Percentiles rank a stretch among this genome's conserved stretches.
Evolutionary conservation across 1,139 yeast genomes (phyloP).

Genomic region (Magnusiomyces tetraspermus): DNA sequence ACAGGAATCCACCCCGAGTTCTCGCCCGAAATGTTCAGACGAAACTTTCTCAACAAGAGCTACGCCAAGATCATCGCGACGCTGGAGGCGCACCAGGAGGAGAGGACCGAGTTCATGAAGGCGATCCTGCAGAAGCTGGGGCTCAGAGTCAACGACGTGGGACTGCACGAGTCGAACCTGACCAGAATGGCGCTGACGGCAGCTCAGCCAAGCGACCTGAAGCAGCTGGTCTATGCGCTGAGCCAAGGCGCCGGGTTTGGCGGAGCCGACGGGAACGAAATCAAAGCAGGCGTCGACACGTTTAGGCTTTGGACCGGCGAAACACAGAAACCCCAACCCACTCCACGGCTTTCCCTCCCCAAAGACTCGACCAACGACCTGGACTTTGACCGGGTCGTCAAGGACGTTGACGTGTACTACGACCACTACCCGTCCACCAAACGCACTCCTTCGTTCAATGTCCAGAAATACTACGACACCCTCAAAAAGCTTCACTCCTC

Average conservation of each 20-base stretch:
- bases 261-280: not conserved
- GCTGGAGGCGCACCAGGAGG: slow-evolving; percentile 38
- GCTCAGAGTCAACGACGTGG: slow-evolving; percentile 49
- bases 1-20: slow-evolving; percentile 91
- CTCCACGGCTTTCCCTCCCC: too few species aligned
- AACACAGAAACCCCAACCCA: not conserved
- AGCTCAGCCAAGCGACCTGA: slow-evolving; percentile 21
- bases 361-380: not conserved
- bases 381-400: slow-evolving; percentile 32
- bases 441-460: slow-evolving; percentile 64
- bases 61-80: slow-evolving; percentile 34
- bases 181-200: slow-evolving; percentile 53
- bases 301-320: slow-evolving; percentile 11
- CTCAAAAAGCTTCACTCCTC: too few species aligned
- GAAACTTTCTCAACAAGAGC: slow-evolving; percentile 23
- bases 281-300: slow-evolving; percentile 11
- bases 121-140: slow-evolving; percentile 52
- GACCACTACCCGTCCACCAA: slow-evolving; percentile 37
- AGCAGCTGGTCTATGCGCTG: slow-evolving; percentile 30
- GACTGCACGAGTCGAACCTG: slow-evolving; percentile 49
- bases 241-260: slow-evolving; percentile 9
- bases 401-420: slow-evolving; percentile 43
- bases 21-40: slow-evolving; percentile 44
- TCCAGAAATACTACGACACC: slow-evolving; percentile 47
- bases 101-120: slow-evolving; percentile 48